Conservation (phyloP, 225 moss, liverwort and hornwort species). For the Climacium dendroides region DNA sequence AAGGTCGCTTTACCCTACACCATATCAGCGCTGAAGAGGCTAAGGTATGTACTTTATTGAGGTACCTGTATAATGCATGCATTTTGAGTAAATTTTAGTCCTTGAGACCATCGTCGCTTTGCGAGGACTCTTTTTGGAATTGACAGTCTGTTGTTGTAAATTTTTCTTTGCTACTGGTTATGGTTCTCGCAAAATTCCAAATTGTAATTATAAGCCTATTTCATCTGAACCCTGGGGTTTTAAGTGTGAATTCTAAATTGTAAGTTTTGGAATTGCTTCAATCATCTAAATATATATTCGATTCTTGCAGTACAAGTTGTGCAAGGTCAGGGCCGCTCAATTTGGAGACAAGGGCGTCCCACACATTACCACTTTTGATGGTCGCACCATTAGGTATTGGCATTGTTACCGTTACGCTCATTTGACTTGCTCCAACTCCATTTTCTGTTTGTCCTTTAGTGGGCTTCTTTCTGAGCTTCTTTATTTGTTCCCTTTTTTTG, state of each 20-base stretch:
- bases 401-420: not conserved
- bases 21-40: conserved; percentile 81
- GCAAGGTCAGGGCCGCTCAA: conserved; percentile 78
- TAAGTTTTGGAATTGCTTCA: not conserved
- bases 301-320: conserved; percentile 65
- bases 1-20: conserved; percentile 85
- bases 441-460: not conserved
- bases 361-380: conserved; percentile 73
- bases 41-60: conserved; percentile 22
- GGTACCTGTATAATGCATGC: not conserved
- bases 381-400: conserved; percentile 53
- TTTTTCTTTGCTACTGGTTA: not conserved
- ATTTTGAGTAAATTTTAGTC: not conserved
- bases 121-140: not conserved
- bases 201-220: not conserved
- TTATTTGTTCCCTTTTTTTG: not conserved
- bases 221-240: not conserved
- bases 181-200: not conserved
- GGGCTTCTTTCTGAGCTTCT: not conserved
- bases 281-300: not conserved
- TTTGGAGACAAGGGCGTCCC: conserved; percentile 90
- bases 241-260: not conserved
- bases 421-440: not conserved
- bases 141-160: not conserved
- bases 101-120: not conserved